These are phyloP conservation scores for Picea abies DNA, from an alignment of 83 land plant genomes.

Conservation along the genomic window DNA sequence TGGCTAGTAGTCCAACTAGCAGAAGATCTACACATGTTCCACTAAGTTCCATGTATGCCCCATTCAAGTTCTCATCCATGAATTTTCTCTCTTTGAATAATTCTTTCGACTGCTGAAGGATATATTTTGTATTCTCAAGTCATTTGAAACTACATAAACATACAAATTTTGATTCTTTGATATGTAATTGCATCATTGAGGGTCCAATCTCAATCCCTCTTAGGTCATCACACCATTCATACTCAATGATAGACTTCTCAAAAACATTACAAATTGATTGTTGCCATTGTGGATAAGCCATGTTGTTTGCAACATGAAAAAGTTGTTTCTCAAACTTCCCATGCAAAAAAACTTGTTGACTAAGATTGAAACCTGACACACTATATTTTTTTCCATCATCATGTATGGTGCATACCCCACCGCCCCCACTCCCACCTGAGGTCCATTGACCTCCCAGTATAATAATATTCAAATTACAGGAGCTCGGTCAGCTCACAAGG, in stretches of 20 bases:
- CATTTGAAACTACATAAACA: conserved; percentile 58
- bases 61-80: conserved; percentile 58
- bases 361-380: background rate
- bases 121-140: conserved; percentile 58
- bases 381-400: background rate
- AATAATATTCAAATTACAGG: too few species aligned
- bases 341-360: conserved; percentile 19
- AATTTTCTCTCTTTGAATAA: conserved; percentile 68
- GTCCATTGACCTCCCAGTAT: too few species aligned
- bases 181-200: conserved; percentile 36
- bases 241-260: conserved; percentile 65
- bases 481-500: too few species aligned
- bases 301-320: background rate
- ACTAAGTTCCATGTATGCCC: conserved; percentile 59
- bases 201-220: conserved; percentile 62
- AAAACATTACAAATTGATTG: conserved; percentile 28
- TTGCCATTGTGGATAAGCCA: background rate
- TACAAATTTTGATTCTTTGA: conserved; percentile 55
- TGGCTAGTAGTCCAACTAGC: conserved; percentile 72
- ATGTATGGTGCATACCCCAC: background rate
- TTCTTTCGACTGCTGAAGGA: conserved; percentile 64
- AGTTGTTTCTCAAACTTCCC: conserved; percentile 19
- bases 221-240: conserved; percentile 69
- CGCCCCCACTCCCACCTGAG: too few species aligned
- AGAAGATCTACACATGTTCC: conserved; percentile 72